A percentile compares a stretch with the other conserved stretches of the same genome.
These are phyloP conservation scores for Fusarium redolens DNA, from an alignment of 2,329 filamentous ascomycete species.

Conservation along the genomic window DNA sequence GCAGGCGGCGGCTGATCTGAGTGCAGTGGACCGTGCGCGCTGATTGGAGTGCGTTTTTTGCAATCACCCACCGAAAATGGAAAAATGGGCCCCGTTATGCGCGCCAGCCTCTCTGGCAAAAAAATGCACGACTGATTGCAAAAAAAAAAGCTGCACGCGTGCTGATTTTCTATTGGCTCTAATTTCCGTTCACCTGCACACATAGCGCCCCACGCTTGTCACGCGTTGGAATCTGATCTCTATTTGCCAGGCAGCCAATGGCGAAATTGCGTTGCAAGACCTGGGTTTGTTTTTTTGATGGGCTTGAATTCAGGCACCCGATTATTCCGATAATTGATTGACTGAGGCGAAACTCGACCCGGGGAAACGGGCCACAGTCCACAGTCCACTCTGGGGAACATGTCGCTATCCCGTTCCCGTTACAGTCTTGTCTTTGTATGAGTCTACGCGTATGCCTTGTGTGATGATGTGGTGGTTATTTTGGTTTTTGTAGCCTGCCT, in stretches of 20 bases:
- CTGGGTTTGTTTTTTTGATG: not conserved
- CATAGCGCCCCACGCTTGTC: slow-evolving; percentile 8
- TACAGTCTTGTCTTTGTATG: not conserved
- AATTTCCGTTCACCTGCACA: slow-evolving; percentile 5
- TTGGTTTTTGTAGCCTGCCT: not conserved
- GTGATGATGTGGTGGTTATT: not conserved
- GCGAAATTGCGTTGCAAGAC: slow-evolving; percentile 11
- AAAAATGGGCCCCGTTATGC: slow-evolving; percentile 28
- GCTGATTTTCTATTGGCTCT: slow-evolving; percentile 46
- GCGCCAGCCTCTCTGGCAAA: slow-evolving; percentile 4
- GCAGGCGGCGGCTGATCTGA: slow-evolving; percentile 54
- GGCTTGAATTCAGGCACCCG: slow-evolving; percentile 22
- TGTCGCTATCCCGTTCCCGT: not conserved
- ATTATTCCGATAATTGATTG: not conserved
- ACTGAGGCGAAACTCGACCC: slow-evolving; percentile 15
- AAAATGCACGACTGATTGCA: slow-evolving; percentile 35
- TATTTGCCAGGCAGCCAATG: slow-evolving; percentile 29
- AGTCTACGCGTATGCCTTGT: not conserved
- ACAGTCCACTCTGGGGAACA: slow-evolving; percentile 20
- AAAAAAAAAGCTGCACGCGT: slow-evolving; percentile 32
- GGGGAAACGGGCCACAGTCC: slow-evolving; percentile 12
- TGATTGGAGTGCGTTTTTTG: slow-evolving; percentile 37
- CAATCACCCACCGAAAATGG: slow-evolving; percentile 43
- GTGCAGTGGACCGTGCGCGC: slow-evolving; percentile 38
- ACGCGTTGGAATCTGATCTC: slow-evolving; percentile 15